These are phyloP conservation scores for Sanghuangporus sanghuang DNA, from an alignment of 1,284 basidiomycete species.

Conservation along the genomic window DNA sequence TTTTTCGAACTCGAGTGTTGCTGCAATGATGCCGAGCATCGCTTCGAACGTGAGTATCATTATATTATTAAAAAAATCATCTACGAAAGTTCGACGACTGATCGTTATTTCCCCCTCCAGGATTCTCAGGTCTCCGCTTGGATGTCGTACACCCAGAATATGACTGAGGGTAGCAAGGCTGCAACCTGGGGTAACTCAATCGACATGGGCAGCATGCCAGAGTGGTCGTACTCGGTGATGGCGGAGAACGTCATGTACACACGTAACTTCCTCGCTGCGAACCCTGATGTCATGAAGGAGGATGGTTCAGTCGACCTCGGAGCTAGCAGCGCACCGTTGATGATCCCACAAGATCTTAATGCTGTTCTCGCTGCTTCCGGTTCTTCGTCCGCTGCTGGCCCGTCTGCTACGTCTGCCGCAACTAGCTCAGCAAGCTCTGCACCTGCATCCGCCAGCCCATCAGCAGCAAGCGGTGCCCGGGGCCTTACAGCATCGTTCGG, in stretches of 20 bases:
- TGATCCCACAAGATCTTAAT: constrained; percentile 53
- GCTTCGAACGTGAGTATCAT: constrained; percentile 37
- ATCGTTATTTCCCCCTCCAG: constrained; percentile 19
- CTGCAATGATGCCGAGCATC: constrained; percentile 45
- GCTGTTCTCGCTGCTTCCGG: constrained; percentile 28
- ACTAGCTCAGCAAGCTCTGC: constrained; percentile 23
- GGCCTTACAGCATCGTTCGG: constrained; percentile 44
- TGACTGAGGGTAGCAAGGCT: constrained; percentile 46
- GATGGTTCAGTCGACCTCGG: constrained; percentile 52
- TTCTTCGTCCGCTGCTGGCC: constrained; percentile 25
- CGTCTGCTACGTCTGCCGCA: constrained; percentile 24
- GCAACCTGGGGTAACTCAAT: constrained; percentile 60
- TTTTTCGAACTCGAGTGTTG: constrained; percentile 37
- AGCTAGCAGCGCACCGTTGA: constrained; percentile 39
- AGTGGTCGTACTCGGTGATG: constrained; percentile 43
- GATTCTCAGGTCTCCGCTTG: constrained; percentile 53
- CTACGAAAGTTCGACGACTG: background rate
- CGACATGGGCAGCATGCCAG: constrained; percentile 48
- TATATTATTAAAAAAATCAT: background rate
- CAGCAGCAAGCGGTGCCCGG: constrained; percentile 49
- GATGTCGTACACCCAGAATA: constrained; percentile 41
- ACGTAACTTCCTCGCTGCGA: constrained; percentile 55
- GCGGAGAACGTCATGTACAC: constrained; percentile 60
- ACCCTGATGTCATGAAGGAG: constrained; percentile 47
- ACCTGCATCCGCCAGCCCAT: constrained; percentile 36